A percentile compares a stretch with the other conserved stretches of the same genome.
Evolutionary conservation across 139 green algal species (phyloP).

Genomic region (Zygnema cylindricum): DNA sequence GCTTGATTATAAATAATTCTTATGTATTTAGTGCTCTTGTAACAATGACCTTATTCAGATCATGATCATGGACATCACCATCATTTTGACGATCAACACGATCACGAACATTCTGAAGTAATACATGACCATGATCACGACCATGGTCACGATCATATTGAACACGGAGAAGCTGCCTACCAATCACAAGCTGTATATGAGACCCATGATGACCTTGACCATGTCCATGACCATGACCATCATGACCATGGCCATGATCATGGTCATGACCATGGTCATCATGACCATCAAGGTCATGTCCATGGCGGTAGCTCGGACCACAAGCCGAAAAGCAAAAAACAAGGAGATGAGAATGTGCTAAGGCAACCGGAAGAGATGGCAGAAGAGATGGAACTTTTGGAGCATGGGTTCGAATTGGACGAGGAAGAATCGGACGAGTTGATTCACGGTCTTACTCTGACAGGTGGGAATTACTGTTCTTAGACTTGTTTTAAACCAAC

Average conservation of each 20-base stretch:
- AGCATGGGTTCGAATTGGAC: background rate
- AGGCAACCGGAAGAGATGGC: conserved; percentile 2
- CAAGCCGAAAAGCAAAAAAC: background rate
- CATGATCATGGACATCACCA: too few species aligned
- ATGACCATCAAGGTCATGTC: background rate
- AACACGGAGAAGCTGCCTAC: too few species aligned
- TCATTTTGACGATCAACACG: too few species aligned
- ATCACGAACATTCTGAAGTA: too few species aligned
- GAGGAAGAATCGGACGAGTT: background rate
- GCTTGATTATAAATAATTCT: too few species aligned
- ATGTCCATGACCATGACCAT: background rate
- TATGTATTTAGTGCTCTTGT: too few species aligned
- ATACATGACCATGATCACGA: too few species aligned
- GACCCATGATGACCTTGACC: background rate
- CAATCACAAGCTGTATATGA: background rate
- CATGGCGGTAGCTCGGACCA: background rate
- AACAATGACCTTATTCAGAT: too few species aligned
- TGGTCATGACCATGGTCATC: conserved; percentile 7
- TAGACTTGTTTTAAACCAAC: background rate
- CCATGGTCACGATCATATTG: too few species aligned
- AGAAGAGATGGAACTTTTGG: conserved; percentile 11
- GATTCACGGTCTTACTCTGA: background rate
- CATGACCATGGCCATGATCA: conserved; percentile 20
- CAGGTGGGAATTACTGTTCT: background rate
- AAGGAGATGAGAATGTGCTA: background rate